Evolutionary conservation across 345 rosid species (phyloP), one percentile per base, ranked within the genome.

Genomic region (Streptanthus diversifolius): DNA sequence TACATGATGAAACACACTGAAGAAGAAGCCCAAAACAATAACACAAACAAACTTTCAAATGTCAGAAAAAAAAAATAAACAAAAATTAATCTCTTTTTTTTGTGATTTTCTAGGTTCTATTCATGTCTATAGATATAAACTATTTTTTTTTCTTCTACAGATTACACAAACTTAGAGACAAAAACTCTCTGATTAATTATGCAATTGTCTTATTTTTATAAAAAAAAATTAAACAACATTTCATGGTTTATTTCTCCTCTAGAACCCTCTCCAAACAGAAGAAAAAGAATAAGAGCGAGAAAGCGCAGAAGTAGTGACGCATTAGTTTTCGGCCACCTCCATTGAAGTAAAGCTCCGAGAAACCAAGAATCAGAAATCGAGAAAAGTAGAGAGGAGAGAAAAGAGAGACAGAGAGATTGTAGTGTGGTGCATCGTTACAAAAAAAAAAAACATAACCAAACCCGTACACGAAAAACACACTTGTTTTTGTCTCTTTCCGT

Each of bases 401-500:
- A 9, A 40, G n/a, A 27, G 3, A 10, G 32, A 40, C 8, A 43
- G 49, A 51, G 37, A 58, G 27, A n/a, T 52, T 30, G 4, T 29
- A 47, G 60, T 57, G 72, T 66, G 32, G 43, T 66, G 36, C 60
- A 66, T 33, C 71, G 59, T 65, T 57, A 17, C 49, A 66, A 48
- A 47, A 4, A 9, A 48, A 4, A 47, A 56, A 54, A 25, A 44
- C 48, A 71, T 41, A 53, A 64, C 39, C 54, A 51, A 32, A 47
- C 9, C 60, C 68, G 61, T 66, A 58, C 39, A 17, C 71, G 39
- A 53, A 30, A 53, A 25, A 64, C 24, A 66, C 30, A 5, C 21
- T 17, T 66, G 3, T 33, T 64, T 63, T 74, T 74, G 78, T 59
- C 78, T 66, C 59, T 66, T 74, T 67, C 68, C 63, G 63, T 66